Evolutionary conservation across 768 basidiomycete genomes (phyloP), one percentile per base, ranked within the genome.

Genomic region (Thelephora ganbajun): DNA sequence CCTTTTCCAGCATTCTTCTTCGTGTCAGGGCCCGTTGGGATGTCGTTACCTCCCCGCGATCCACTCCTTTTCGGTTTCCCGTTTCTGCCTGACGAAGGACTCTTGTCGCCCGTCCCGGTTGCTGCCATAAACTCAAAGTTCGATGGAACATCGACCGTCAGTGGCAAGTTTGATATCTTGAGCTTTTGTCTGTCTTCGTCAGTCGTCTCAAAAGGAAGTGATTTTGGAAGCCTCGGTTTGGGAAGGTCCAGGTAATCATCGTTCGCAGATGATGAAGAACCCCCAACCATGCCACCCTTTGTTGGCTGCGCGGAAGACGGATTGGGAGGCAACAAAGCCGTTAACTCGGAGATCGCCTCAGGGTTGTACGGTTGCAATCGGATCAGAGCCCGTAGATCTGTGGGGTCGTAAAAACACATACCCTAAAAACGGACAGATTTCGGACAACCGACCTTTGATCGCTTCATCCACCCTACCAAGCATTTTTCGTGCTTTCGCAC

Each of bases 401-500:
- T 26, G 33, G 37, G 37, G 18, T 39, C 11, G 46, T 22, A 9
- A 34, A 35, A 23, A 6, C 18, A 37, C 37, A 3, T 9, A 22
- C 11, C 44, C 54, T 16, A 41, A 41, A 16, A 41, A 22, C 1
- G 39, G 18, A 41, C 39, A 41, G 3, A 22, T 22, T 6, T n/a
- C 20, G 4, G 20, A 53, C 4, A 30, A 30, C 26, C 26, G 9
- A 79, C 80, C 80, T 66, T 72, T 71, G 33, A 77, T 69, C 2
- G 83, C 82, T 11, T 77, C 81, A 16, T 76, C 70, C 1, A 61
- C 60, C 35, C 66, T 67, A 2, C 70, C 72, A 37, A 77, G 68
- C 73, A 81, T 80, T 53, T 68, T 72, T 39, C 79, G 67, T 0
- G 83, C 81, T 37, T 74, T 76, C 1, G 80, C 81, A 13, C 83